phyloP scores from a whole-genome alignment of 75 land plant species.

The Selaginella moellendorffii region DNA sequence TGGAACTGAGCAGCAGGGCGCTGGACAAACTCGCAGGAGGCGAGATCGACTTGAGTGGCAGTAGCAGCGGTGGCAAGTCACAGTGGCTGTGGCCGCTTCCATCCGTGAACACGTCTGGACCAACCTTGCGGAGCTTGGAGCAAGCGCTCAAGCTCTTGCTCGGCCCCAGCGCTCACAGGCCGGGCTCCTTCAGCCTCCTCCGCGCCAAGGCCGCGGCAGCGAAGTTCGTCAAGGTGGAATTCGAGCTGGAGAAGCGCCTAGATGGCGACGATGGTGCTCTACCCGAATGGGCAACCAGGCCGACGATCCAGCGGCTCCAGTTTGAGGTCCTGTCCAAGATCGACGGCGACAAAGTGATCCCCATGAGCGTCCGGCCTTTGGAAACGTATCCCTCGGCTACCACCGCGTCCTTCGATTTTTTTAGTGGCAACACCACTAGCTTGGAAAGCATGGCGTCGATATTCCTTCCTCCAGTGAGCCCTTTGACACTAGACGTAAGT shows the following conservation, averaged over 20 bases:
- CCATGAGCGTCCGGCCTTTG: constrained; percentile 42
- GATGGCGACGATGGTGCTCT: constrained; percentile 14
- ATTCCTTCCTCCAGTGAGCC: constrained; percentile 33
- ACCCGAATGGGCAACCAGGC: constrained; percentile 85
- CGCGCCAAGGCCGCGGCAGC: constrained; percentile 69
- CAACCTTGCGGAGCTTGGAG: constrained; percentile 58
- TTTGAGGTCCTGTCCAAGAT: constrained; percentile 80
- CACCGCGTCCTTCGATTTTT: constrained; percentile 13
- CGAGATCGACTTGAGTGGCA: background rate
- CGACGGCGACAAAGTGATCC: constrained; percentile 53
- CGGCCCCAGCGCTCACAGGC: constrained; percentile 34
- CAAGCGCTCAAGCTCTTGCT: constrained; percentile 35
- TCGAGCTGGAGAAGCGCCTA: constrained; percentile 53
- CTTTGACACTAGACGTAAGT: constrained; percentile 46
- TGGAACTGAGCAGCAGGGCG: constrained; percentile 32
- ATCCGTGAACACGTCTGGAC: constrained; percentile 52
- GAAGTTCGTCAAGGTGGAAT: constrained; percentile 65
- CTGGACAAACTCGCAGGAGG: too few relatives aligned
- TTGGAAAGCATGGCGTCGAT: constrained; percentile 24
- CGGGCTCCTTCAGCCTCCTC: constrained; percentile 57
- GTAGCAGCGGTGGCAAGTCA: background rate
- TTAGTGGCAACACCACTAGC: constrained; percentile 37
- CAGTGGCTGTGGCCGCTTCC: constrained; percentile 66
- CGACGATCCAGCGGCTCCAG: constrained; percentile 39
- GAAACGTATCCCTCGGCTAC: constrained; percentile 39